Evolutionary conservation across 352 stramenopile genomes (phyloP).

Genomic region (Phytophthora sansomeana): DNA sequence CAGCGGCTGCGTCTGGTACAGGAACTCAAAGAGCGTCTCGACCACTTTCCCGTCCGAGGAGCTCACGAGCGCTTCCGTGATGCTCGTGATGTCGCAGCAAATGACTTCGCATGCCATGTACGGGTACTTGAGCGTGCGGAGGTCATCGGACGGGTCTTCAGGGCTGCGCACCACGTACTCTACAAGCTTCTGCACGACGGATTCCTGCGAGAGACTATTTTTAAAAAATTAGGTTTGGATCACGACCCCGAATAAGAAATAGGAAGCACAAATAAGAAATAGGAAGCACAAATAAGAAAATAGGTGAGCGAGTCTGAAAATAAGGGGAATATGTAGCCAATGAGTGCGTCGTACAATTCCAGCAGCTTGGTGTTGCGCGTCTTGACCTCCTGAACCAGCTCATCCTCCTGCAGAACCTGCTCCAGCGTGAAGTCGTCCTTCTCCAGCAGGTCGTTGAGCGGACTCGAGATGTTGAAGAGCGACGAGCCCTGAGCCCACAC

Average conservation of each 20-base stretch:
- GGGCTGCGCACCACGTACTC: constrained; percentile 77
- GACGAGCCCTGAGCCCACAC: constrained; percentile 86
- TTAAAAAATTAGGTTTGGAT: too few relatives aligned
- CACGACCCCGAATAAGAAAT: not conserved
- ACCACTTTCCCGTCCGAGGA: constrained; percentile 73
- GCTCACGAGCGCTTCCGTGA: constrained; percentile 92
- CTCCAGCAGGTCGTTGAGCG: constrained; percentile 96
- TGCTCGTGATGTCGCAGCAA: constrained; percentile 96
- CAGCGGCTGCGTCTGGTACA: constrained; percentile 84
- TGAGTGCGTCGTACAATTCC: constrained; percentile 91
- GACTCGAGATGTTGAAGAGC: constrained; percentile 92
- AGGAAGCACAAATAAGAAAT: constrained; percentile 14
- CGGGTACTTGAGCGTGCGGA: constrained; percentile 92
- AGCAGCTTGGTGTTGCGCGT: constrained; percentile 95
- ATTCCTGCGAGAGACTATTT: constrained; percentile 82
- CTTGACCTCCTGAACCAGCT: constrained; percentile 98
- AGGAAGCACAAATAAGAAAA: constrained; percentile 1
- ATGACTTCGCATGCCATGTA: constrained; percentile 99
- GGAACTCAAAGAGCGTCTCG: constrained; percentile 93
- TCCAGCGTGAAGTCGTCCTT: constrained; percentile 93
- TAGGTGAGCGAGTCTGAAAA: not conserved
- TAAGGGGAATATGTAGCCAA: constrained; percentile 1
- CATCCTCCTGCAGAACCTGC: constrained; percentile 96
- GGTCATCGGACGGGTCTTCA: constrained; percentile 57
- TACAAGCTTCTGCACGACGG: constrained; percentile 73